phyloP scores from a whole-genome alignment of 345 rosid genomes.

The Citrus hindsii region DNA sequence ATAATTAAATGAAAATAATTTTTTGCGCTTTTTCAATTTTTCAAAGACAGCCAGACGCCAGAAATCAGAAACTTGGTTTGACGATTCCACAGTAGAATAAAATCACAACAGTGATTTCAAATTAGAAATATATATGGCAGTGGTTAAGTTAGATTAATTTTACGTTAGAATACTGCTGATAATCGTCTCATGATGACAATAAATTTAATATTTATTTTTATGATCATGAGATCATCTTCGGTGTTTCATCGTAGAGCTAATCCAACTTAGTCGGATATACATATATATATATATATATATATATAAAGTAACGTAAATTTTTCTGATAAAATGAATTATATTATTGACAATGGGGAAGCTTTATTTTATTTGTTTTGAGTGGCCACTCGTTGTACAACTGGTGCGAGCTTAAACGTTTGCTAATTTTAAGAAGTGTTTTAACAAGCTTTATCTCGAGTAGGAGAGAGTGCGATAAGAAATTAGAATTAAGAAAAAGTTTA shows the following conservation, averaged over 20 bases:
- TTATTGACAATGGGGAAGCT: too few relatives aligned
- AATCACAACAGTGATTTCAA: not conserved
- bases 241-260: accelerated
- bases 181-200: too few relatives aligned
- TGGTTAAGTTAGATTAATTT: too few relatives aligned
- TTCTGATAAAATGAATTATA: too few relatives aligned
- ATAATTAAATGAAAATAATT: not conserved
- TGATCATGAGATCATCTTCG: accelerated
- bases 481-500: too few relatives aligned
- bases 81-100: not conserved
- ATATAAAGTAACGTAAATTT: not conserved
- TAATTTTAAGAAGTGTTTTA: not conserved
- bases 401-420: not conserved
- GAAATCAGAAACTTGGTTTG: not conserved
- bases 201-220: too few relatives aligned
- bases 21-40: not conserved
- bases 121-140: too few relatives aligned
- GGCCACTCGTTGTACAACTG: not conserved
- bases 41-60: not conserved
- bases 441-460: not conserved
- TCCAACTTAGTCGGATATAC: too few relatives aligned
- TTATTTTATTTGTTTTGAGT: not conserved
- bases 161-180: too few relatives aligned
- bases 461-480: too few relatives aligned
- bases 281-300: too few relatives aligned